Conservation (phyloP, 345 rosid species). For the Populus alba region DNA sequence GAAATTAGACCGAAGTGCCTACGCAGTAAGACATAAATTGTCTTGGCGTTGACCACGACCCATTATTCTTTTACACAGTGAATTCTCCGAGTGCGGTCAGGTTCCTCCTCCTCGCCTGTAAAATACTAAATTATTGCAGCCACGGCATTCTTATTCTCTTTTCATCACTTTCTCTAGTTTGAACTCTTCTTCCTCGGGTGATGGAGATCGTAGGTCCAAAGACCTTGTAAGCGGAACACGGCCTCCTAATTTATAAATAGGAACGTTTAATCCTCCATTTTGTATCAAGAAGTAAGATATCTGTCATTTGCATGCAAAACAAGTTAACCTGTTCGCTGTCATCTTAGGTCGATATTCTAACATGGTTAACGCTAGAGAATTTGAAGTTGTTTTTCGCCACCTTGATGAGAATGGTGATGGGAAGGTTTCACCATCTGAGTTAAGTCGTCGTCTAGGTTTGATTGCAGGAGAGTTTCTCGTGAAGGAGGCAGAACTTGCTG, state of each 20-base stretch:
- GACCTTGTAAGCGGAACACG: not conserved
- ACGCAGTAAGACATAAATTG: not conserved
- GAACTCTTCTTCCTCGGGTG: slow-evolving; percentile 7
- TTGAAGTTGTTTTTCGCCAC: slow-evolving; percentile 29
- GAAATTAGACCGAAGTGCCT: not conserved
- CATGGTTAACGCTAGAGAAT: slow-evolving; percentile 8
- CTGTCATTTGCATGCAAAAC: not conserved
- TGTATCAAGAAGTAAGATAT: not conserved
- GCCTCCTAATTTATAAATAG: not conserved
- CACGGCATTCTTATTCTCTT: not conserved
- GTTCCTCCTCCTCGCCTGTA: slow-evolving; percentile 15
- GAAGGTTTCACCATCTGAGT: slow-evolving; percentile 44
- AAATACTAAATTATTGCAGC: not conserved
- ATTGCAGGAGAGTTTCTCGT: slow-evolving; percentile 28
- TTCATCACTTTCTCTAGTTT: not conserved
- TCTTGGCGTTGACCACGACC: not conserved
- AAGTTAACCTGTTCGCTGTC: not conserved
- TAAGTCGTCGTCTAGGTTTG: slow-evolving; percentile 25
- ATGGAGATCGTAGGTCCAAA: not conserved
- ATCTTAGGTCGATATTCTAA: not conserved
- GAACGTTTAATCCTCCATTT: not conserved
- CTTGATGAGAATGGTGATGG: slow-evolving; percentile 47
- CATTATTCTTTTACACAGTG: not conserved
- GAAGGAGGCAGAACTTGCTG: slow-evolving; percentile 31
- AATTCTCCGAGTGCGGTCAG: not conserved